Evolutionary conservation across 2,329 filamentous ascomycete species (phyloP), one percentile per base, ranked within the genome.

Genomic region (Colletotrichum euphorbiae): DNA sequence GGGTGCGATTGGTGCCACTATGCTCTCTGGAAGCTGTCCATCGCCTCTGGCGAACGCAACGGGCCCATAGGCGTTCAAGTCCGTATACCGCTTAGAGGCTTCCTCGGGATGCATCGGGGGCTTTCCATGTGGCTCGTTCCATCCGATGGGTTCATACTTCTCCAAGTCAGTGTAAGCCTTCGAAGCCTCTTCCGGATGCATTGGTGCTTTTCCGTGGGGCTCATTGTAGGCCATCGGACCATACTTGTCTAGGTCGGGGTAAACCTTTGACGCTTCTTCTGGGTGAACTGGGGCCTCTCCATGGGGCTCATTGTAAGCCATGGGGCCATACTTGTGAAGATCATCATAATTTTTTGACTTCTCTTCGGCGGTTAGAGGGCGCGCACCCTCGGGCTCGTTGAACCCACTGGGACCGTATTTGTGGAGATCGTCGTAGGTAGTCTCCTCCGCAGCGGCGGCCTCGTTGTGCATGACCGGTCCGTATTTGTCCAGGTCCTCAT

Each of bases 201-300:
- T 11, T 5, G 69, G 64, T 2, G 28, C 67, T 21, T 70, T 64
- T 1, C 73, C 72, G 24, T 74, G 69, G 2, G 72, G 71, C 12
- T 74, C 73, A 8, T 72, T 69, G 24, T 62, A 72, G 15, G 58
- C 55, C 21, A 71, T 50, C 0, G 69, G 67, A 7, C 71, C 40
- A 70, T 85, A 85, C 62, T 79, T 75, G 59, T 76, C 73, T 51
- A 84, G 72, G 68, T 84, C 82, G 4, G 78, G 73, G 52, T 82
- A 80, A 3, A 73, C 51, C 60, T 80, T 80, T 8, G 78, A 78
- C 45, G 73, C 69, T 69, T 81, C 79, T 59, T 80, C 78, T 1
- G 74, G 46, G 13, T 76, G 75, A n/a, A 71, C 65, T 17, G 70
- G 71, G 7, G 62, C 73, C 19, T 75, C 64, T 4, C 79, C 78